Evolutionary conservation across 345 rosid species (phyloP).

Genomic region (Lumnitzera littorea): DNA sequence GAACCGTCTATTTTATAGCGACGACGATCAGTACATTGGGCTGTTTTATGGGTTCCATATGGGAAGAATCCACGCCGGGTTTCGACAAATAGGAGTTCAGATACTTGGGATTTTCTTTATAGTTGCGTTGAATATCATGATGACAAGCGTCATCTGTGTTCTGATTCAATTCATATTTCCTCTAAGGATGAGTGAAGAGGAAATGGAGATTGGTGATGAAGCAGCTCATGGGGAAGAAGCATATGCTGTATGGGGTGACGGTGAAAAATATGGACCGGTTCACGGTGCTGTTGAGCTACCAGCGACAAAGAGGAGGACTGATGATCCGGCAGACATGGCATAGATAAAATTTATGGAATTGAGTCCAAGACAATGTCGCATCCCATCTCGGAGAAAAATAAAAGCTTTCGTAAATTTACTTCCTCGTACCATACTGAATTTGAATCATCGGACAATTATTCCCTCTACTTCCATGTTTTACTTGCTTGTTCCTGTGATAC

Average conservation of each 20-base stretch:
- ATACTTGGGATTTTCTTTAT: slow-evolving; percentile 22
- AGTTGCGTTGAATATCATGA: slow-evolving; percentile 14
- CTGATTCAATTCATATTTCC: slow-evolving; percentile 22
- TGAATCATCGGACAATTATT: too few species aligned
- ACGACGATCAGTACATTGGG: slow-evolving; percentile 16
- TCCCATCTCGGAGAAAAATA: too few species aligned
- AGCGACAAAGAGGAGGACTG: too few species aligned
- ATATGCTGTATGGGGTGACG: slow-evolving; percentile 32
- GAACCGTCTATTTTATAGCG: slow-evolving; percentile 11
- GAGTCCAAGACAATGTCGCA: too few species aligned
- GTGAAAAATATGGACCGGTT: slow-evolving; percentile 2
- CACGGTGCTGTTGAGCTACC: slow-evolving; percentile 4
- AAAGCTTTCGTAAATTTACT: too few species aligned
- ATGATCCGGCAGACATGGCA: too few species aligned
- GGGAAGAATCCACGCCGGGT: slow-evolving; percentile 12
- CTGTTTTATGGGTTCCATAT: slow-evolving; percentile 30
- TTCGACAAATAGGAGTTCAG: slow-evolving; percentile 35
- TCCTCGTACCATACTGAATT: too few species aligned
- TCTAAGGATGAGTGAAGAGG: slow-evolving; percentile 36
- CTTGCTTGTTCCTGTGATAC: too few species aligned
- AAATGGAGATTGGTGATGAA: slow-evolving; percentile 42
- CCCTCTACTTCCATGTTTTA: too few species aligned
- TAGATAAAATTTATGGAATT: neutral
- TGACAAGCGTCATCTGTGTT: slow-evolving; percentile 29
- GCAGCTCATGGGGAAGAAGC: slow-evolving; percentile 40